Percentiles rank a stretch among this genome's conserved stretches.
Conservation (phyloP, 106 monocot genomes). For the Narthecium ossifragum region DNA sequence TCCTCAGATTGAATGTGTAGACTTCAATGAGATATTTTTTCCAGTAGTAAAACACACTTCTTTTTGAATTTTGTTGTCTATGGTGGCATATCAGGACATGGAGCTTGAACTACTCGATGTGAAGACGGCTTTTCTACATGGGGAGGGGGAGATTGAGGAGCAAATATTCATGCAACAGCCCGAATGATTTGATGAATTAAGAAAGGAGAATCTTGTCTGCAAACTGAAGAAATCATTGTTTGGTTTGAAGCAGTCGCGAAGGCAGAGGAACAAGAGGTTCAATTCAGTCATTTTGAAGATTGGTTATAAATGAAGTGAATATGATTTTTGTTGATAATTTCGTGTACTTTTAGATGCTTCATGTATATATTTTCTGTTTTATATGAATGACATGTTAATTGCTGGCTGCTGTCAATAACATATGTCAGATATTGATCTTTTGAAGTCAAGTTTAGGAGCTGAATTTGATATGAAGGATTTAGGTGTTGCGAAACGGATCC, state of each 20-base stretch:
- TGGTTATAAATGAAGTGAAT: no score
- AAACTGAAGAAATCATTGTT: background rate
- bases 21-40: background rate
- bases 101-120: background rate
- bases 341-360: background rate
- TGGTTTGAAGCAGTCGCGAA: background rate
- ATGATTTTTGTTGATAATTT: background rate
- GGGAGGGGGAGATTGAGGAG: background rate
- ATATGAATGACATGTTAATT: background rate
- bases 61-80: background rate
- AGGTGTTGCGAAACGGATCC: no score
- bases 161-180: background rate
- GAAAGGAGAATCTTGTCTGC: background rate
- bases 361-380: background rate
- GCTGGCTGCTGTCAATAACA: no score
- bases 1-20: background rate
- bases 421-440: no score
- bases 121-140: background rate
- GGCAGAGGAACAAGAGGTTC: no score
- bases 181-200: background rate
- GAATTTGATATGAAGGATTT: no score
- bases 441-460: no score
- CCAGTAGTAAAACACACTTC: background rate
- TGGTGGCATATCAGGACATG: background rate
- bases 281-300: no score